Conservation (phyloP, 23 red algal species). For the Cyanidiococcus yangmingshanensis region DNA sequence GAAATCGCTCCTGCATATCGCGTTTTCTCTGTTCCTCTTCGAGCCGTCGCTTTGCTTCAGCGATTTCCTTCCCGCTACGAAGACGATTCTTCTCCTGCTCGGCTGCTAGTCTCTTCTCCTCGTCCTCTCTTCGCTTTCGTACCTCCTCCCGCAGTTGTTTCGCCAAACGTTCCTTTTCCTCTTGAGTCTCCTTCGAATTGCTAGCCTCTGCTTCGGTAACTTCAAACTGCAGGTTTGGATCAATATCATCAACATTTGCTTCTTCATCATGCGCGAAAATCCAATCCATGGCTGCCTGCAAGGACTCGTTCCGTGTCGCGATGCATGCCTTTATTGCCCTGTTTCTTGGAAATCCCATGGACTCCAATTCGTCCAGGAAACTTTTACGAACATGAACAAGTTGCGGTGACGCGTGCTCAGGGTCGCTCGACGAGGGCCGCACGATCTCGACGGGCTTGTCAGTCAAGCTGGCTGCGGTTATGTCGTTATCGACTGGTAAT, state of each 20-base stretch:
- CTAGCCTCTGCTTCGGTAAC: constrained; percentile 18
- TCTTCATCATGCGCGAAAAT: constrained; percentile 87
- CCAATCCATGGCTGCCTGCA: constrained; percentile 73
- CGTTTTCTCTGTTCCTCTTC: constrained; percentile 57
- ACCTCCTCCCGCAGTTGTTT: constrained; percentile 44
- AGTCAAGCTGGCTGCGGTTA: neutral
- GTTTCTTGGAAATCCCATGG: constrained; percentile 83
- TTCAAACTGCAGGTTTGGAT: constrained; percentile 38
- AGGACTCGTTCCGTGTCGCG: constrained; percentile 52
- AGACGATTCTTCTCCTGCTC: constrained; percentile 71
- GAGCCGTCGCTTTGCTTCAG: constrained; percentile 32
- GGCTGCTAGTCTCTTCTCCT: constrained; percentile 64
- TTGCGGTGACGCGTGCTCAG: no score
- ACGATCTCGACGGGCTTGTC: neutral
- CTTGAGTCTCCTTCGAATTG: constrained; percentile 40
- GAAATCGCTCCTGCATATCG: constrained; percentile 41
- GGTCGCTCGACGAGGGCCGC: neutral
- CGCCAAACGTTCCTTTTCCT: constrained; percentile 46
- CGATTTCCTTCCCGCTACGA: constrained; percentile 48
- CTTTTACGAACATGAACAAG: constrained; percentile 24
- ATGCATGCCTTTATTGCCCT: constrained; percentile 65
- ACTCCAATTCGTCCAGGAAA: constrained; percentile 26
- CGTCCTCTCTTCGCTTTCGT: constrained; percentile 52
- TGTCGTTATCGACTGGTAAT: neutral
- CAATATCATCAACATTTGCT: constrained; percentile 54